Conservation (phyloP, 164 flowering plant species). For the Dillenia suffruticosa region DNA sequence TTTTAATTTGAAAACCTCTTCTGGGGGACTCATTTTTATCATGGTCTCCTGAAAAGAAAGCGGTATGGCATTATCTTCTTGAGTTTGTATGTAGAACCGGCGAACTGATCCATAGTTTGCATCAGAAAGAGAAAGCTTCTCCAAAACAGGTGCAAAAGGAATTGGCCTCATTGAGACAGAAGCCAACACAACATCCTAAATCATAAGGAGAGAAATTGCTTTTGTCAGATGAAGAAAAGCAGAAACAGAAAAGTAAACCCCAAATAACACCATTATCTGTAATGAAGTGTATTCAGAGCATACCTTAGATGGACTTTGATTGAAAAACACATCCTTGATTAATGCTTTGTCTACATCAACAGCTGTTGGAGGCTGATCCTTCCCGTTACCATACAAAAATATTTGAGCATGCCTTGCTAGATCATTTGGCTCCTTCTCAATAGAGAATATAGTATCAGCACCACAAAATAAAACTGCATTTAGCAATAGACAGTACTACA, state of each 20-base stretch:
- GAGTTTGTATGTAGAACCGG: constrained; percentile 80
- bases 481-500: too few relatives aligned
- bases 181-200: constrained; percentile 87
- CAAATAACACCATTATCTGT: too few relatives aligned
- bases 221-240: too few relatives aligned
- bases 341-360: constrained; percentile 78
- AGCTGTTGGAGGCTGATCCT: constrained; percentile 73
- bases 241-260: too few relatives aligned
- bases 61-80: constrained; percentile 77
- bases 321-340: constrained; percentile 68
- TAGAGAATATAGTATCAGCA: too few relatives aligned
- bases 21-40: constrained; percentile 67
- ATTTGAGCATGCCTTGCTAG: constrained; percentile 75
- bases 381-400: constrained; percentile 78
- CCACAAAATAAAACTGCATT: too few relatives aligned
- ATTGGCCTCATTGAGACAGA: constrained; percentile 91
- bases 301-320: constrained; percentile 90
- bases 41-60: constrained; percentile 62
- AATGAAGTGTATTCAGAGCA: not conserved
- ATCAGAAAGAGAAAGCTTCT: constrained; percentile 78
- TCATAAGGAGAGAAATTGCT: not conserved
- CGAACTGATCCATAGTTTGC: constrained; percentile 72
- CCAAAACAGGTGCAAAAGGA: constrained; percentile 84
- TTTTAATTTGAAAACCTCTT: constrained; percentile 66
- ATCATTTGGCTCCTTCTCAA: constrained; percentile 64